Conservation (phyloP, 2,329 filamentous ascomycete genomes). For the Cladosporium sp. region DNA sequence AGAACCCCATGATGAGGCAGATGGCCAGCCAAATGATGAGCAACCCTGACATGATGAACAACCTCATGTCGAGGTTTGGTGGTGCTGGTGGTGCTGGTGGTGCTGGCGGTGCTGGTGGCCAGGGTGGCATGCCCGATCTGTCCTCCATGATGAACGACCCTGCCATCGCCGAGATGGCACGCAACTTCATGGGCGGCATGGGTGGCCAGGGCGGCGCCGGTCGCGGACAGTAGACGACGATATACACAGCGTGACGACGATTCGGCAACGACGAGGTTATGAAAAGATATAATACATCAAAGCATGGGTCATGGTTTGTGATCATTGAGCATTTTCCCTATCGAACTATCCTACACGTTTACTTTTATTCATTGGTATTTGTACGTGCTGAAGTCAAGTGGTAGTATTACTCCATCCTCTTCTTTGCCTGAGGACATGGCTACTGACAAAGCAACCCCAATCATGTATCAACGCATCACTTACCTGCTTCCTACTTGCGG, state of each 20-base stretch:
- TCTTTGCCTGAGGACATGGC: too few species aligned
- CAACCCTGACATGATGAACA: slow-evolving; percentile 89
- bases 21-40: slow-evolving; percentile 98
- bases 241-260: neutral
- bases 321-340: neutral
- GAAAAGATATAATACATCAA: slow-evolving; percentile 4
- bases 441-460: too few species aligned
- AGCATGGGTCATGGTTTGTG: neutral
- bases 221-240: slow-evolving; percentile 24
- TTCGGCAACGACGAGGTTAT: slow-evolving; percentile 3
- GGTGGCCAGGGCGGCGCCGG: slow-evolving; percentile 40
- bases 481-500: too few species aligned
- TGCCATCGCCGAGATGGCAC: slow-evolving; percentile 83
- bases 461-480: too few species aligned
- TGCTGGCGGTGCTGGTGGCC: slow-evolving; percentile 56
- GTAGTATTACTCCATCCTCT: too few species aligned
- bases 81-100: slow-evolving; percentile 44
- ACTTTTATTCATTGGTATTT: neutral
- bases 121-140: slow-evolving; percentile 93
- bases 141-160: slow-evolving; percentile 87
- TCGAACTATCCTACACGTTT: neutral
- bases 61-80: slow-evolving; percentile 87
- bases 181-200: slow-evolving; percentile 66
- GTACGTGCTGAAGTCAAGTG: too few species aligned
- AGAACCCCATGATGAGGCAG: slow-evolving; percentile 94